Evolutionary conservation across 1,284 basidiomycete genomes (phyloP).

Genomic region (Tilletia indica): DNA sequence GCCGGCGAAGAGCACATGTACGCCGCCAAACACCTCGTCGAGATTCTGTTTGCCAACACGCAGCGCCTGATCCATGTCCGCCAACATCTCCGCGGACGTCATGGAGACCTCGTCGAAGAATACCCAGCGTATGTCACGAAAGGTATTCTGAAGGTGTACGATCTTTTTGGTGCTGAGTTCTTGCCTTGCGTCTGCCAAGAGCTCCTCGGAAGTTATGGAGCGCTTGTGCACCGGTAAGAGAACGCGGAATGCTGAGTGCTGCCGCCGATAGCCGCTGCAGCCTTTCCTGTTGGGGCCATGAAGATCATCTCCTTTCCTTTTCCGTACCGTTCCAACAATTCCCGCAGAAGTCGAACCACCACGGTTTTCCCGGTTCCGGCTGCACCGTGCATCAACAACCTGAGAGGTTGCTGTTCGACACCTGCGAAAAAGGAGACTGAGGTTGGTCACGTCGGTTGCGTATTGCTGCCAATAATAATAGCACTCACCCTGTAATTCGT

Average conservation of each 20-base stretch:
- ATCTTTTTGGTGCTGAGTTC: too few species aligned
- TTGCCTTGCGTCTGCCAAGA: too few species aligned
- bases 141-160: background rate
- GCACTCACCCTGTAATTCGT: too few species aligned
- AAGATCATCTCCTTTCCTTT: background rate
- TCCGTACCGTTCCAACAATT: background rate
- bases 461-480: too few species aligned
- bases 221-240: background rate
- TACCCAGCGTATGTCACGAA: background rate
- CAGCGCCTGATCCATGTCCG: background rate
- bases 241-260: background rate
- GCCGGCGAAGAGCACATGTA: background rate
- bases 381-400: background rate
- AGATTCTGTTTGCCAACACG: background rate
- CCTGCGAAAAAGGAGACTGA: too few species aligned
- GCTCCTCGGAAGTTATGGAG: background rate
- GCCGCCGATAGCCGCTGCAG: background rate
- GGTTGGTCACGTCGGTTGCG: background rate
- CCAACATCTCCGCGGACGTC: background rate
- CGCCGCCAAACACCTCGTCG: background rate
- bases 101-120: too few species aligned
- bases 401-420: background rate
- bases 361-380: too few species aligned
- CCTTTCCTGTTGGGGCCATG: background rate
- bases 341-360: background rate